Percentiles rank a stretch among this genome's conserved stretches.
Conservation (phyloP, 2,329 filamentous ascomycete genomes). For the Hypomyces rosellus region DNA sequence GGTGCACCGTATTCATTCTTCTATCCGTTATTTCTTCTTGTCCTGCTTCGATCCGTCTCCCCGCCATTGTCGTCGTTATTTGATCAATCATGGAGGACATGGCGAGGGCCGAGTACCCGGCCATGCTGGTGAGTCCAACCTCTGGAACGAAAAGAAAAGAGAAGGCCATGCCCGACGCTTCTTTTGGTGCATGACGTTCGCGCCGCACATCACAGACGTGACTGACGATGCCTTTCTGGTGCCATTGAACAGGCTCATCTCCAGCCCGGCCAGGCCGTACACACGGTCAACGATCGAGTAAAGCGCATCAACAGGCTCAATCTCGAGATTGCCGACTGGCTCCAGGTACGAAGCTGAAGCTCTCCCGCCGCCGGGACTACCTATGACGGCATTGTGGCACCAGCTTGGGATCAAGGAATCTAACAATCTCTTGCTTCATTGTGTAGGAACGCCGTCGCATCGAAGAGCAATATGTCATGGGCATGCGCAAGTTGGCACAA, state of each 20-base stretch:
- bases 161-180: no score
- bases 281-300: conserved; percentile 78
- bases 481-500: conserved; percentile 72
- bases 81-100: conserved; percentile 38
- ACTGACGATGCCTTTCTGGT: not conserved
- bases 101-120: conserved; percentile 84
- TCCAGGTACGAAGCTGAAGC: conserved; percentile 61
- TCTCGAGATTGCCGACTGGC: conserved; percentile 88
- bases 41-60: not conserved
- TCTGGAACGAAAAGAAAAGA: conserved; percentile 3
- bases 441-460: conserved; percentile 81
- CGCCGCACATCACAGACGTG: not conserved
- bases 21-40: conserved; percentile 1
- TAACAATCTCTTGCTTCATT: conserved; percentile 3
- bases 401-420: not conserved
- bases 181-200: no score
- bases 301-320: conserved; percentile 83
- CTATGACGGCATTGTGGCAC: not conserved
- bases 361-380: conserved; percentile 5
- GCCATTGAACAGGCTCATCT: conserved; percentile 58
- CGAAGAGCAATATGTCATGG: conserved; percentile 82
- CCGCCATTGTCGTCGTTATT: not conserved
- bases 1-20: conserved; percentile 25
- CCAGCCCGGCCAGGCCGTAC: conserved; percentile 74
- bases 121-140: conserved; percentile 72